Conservation (phyloP, 2,329 filamentous ascomycete species). For the Curvularia hawaiiensis region DNA sequence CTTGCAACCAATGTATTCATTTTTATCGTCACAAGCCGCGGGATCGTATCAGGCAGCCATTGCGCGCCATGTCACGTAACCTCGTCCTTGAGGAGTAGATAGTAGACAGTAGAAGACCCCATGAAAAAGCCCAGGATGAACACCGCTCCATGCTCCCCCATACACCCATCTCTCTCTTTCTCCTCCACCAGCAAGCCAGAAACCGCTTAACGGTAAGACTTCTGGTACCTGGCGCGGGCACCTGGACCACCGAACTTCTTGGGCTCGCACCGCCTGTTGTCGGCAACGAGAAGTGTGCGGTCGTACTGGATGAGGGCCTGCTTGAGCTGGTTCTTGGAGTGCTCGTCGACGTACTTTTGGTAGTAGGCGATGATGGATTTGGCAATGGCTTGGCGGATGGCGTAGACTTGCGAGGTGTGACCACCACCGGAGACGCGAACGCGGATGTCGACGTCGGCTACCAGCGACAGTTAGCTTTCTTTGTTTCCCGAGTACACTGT, state of each 20-base stretch:
- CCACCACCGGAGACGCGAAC: slow-evolving; percentile 96
- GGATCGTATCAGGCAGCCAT: slow-evolving; percentile 36
- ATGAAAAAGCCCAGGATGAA: slow-evolving; percentile 47
- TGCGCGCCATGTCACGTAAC: slow-evolving; percentile 36
- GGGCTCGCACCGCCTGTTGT: slow-evolving; percentile 98
- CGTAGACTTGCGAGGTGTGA: slow-evolving; percentile 97
- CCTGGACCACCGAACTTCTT: slow-evolving; percentile 97
- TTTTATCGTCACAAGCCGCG: slow-evolving; percentile 48
- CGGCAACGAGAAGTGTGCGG: slow-evolving; percentile 95
- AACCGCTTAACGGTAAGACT: slow-evolving; percentile 90
- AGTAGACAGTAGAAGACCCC: slow-evolving; percentile 31
- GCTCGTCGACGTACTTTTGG: slow-evolving; percentile 99
- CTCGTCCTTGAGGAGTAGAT: slow-evolving; percentile 29
- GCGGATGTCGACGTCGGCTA: slow-evolving; percentile 89
- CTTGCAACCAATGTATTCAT: slow-evolving; percentile 48
- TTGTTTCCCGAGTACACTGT: slow-evolving; percentile 19
- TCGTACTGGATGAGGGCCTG: slow-evolving; percentile 94
- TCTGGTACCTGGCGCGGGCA: slow-evolving; percentile 97
- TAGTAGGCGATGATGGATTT: slow-evolving; percentile 98
- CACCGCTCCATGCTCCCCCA: slow-evolving; percentile 43
- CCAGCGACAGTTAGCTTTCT: slow-evolving; percentile 18
- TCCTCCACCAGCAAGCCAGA: slow-evolving; percentile 10
- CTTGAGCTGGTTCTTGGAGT: slow-evolving; percentile 99
- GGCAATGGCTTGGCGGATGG: slow-evolving; percentile 97
- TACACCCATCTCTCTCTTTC: slow-evolving; percentile 19